These are phyloP conservation scores for Phlebopus sp. DNA, from an alignment of 1,284 basidiomycete genomes.

Conservation along the genomic window DNA sequence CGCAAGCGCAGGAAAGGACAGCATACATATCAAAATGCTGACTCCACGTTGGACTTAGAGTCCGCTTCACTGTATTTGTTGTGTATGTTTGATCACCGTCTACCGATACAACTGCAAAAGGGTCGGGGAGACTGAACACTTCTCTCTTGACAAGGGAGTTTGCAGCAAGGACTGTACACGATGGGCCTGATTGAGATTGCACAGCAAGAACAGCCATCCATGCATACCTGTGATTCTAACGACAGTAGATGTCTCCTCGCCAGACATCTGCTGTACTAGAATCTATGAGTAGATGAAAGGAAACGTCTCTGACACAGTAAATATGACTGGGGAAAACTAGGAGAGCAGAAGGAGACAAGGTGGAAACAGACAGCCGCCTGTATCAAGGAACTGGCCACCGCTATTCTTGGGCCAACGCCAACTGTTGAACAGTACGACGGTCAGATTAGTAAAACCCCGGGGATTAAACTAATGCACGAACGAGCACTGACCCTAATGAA, in stretches of 20 bases:
- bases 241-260: constrained; percentile 8
- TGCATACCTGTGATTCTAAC: constrained; percentile 28
- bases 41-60: constrained; percentile 91
- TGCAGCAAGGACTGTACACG: constrained; percentile 75
- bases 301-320: neutral
- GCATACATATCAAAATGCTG: constrained; percentile 89
- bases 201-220: neutral
- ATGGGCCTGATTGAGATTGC: neutral
- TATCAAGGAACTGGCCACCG: neutral
- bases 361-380: neutral
- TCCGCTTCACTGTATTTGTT: constrained; percentile 81
- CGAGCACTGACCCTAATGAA: neutral
- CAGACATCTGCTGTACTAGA: constrained; percentile 20
- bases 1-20: constrained; percentile 6
- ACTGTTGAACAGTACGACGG: neutral
- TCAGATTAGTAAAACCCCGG: too few relatives aligned
- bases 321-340: neutral
- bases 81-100: constrained; percentile 95
- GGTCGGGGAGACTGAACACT: constrained; percentile 90
- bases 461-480: neutral
- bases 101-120: constrained; percentile 94
- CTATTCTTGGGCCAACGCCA: neutral
- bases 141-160: constrained; percentile 89
- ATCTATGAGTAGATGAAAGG: neutral
- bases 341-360: neutral